A percentile compares a stretch with the other conserved stretches of the same genome.
phyloP scores from a whole-genome alignment of 306 rosid species.

The Herpetospermum pedunculosum region DNA sequence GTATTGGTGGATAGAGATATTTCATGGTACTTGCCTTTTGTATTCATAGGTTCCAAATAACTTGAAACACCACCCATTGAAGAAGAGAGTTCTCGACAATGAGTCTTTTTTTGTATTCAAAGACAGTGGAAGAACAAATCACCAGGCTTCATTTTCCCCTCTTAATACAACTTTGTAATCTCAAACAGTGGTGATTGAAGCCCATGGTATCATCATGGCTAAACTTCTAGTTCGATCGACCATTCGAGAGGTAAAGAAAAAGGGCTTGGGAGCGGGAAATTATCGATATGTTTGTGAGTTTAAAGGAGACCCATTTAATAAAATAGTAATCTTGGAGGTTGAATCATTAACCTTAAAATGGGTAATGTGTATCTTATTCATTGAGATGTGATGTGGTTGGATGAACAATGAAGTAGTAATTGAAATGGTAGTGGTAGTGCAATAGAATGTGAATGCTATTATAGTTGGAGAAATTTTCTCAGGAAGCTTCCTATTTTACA shows the following conservation, averaged over 20 bases:
- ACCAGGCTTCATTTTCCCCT: not conserved
- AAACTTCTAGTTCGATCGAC: not conserved
- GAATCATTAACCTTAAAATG: too few relatives aligned
- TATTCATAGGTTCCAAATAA: not conserved
- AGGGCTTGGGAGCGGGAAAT: not conserved
- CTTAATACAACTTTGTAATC: not conserved
- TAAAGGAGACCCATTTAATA: not conserved
- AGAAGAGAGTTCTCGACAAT: not conserved
- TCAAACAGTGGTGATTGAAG: not conserved
- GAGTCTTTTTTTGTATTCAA: not conserved
- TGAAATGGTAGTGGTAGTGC: not conserved
- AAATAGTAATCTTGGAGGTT: not conserved
- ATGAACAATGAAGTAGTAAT: not conserved
- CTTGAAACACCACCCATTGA: not conserved
- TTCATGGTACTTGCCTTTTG: constrained; percentile 1
- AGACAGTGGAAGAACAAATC: not conserved
- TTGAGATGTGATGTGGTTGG: too few relatives aligned
- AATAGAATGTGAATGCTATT: not conserved
- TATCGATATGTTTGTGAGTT: not conserved
- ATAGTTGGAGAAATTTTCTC: not conserved
- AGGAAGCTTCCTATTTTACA: not conserved
- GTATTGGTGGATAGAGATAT: constrained; percentile 1
- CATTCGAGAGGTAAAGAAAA: not conserved
- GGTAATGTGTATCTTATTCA: not conserved
- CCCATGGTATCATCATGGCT: not conserved